Evolutionary conservation across 2,329 filamentous ascomycete genomes (phyloP), one percentile per base, ranked within the genome.

Genomic region (Paraphoma chrysanthemicola): DNA sequence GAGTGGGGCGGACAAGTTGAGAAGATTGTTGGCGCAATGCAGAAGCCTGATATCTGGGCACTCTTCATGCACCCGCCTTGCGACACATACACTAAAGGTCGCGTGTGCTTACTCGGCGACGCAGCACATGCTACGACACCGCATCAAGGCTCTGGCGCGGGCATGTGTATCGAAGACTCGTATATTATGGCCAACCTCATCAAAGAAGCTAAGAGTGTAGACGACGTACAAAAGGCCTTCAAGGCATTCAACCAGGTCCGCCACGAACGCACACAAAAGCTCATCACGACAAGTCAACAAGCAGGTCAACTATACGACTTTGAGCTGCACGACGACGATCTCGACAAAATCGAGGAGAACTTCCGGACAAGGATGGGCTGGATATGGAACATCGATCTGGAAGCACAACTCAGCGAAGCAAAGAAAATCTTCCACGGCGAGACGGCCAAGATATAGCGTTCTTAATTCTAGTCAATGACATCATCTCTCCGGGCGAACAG

Each of bases 401-500:
- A 75, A 46, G 65, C 53, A 12, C 73, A 79, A 50, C 28, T 79
- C 16, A 60, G 62, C 23, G 66, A 71, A 51, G 77, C 71, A 29
- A 71, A 58, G 59, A 65, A 66, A 51, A 55, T 75, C 0, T 71
- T 70, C 51, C 59, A 51, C 30, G 54, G 50, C 11, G 50, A 55
- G 18, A 53, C 16, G 16, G 42, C 54, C 1, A 64, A 63, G 39
- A 54, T 61, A 44, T 62, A 45, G 48, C 14, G 7, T 4, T 9
- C 16, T 23, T 5, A 3, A 28, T 8, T 23, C 44, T 60, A 88
- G 67, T 88, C 86, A 49, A 87, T 80, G 16, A 82, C 81, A 73
- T 88, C 86, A 62, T 97, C 92, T 63, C 92, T 85, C 72, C 97
- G 75, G 49, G 83, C 86, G 72, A 96, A 95, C 3, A 97, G 80